These are phyloP conservation scores for Penicillium silybi DNA, from an alignment of 495 filamentous ascomycete genomes.

Conservation along the genomic window DNA sequence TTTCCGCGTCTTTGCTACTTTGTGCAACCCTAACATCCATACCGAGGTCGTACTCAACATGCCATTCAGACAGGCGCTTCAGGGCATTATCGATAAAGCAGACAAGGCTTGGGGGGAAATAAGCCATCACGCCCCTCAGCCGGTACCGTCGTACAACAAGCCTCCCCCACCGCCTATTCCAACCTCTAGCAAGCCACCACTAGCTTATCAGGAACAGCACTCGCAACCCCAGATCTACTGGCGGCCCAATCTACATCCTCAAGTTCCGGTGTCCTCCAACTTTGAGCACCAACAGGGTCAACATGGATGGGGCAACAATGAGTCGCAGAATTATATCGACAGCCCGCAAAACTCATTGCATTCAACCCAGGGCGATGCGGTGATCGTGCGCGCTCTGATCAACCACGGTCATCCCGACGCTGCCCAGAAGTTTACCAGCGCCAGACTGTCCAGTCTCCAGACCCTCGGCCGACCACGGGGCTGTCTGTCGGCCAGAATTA, in stretches of 20 bases:
- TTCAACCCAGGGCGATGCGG: slow-evolving; percentile 24
- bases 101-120: slow-evolving; percentile 25
- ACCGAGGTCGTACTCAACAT: slow-evolving; percentile 19
- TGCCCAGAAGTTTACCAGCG: slow-evolving; percentile 25
- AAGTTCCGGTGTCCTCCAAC: slow-evolving; percentile 22
- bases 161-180: slow-evolving; percentile 26
- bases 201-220: slow-evolving; percentile 20
- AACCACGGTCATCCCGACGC: slow-evolving; percentile 23
- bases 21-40: slow-evolving; percentile 12
- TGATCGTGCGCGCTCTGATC: slow-evolving; percentile 27
- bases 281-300: slow-evolving; percentile 24
- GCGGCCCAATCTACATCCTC: slow-evolving; percentile 23
- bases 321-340: slow-evolving; percentile 26
- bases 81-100: slow-evolving; percentile 23
- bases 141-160: slow-evolving; percentile 15
- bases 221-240: slow-evolving; percentile 28
- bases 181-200: slow-evolving; percentile 23
- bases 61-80: slow-evolving; percentile 27
- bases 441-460: slow-evolving; percentile 24
- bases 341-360: slow-evolving; percentile 28
- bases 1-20: slow-evolving; percentile 4
- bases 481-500: slow-evolving; percentile 28
- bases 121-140: slow-evolving; percentile 10
- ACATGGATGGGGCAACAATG: slow-evolving; percentile 29
- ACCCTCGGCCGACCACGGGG: slow-evolving; percentile 23